Conservation (phyloP, 2,329 filamentous ascomycete genomes). For the Fusarium sp. region DNA sequence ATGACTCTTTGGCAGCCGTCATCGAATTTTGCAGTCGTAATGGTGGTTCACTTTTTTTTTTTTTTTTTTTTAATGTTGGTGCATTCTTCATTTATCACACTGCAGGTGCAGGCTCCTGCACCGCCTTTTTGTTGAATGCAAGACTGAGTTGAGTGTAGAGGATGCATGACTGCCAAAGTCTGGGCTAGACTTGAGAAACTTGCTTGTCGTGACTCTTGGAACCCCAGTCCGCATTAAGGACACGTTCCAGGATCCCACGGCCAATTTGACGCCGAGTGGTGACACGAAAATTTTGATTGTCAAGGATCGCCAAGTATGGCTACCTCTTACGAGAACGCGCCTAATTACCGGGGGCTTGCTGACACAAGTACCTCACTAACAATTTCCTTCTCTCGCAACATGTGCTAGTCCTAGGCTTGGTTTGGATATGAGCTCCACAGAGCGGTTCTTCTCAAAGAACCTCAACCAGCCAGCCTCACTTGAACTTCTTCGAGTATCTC, state of each 20-base stretch:
- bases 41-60: constrained; percentile 20
- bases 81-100: constrained; percentile 14
- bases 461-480: constrained; percentile 42
- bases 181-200: not conserved
- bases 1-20: constrained; percentile 13
- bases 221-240: constrained; percentile 34
- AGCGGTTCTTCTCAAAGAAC: constrained; percentile 18
- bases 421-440: constrained; percentile 28
- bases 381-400: constrained; percentile 49
- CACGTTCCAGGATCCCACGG: constrained; percentile 37
- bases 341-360: constrained; percentile 38
- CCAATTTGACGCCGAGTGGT: constrained; percentile 42
- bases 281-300: constrained; percentile 52
- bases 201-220: not conserved
- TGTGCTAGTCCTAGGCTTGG: constrained; percentile 6
- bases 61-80: not conserved
- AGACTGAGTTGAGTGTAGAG: not conserved
- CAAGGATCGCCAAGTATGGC: constrained; percentile 49
- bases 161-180: not conserved
- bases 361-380: constrained; percentile 56
- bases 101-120: not conserved
- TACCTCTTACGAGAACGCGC: constrained; percentile 49
- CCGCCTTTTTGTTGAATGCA: not conserved
- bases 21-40: constrained; percentile 24
- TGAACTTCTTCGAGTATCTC: constrained; percentile 38